Conservation (phyloP, 805 yeast species). For the Candida parachauliodes region DNA sequence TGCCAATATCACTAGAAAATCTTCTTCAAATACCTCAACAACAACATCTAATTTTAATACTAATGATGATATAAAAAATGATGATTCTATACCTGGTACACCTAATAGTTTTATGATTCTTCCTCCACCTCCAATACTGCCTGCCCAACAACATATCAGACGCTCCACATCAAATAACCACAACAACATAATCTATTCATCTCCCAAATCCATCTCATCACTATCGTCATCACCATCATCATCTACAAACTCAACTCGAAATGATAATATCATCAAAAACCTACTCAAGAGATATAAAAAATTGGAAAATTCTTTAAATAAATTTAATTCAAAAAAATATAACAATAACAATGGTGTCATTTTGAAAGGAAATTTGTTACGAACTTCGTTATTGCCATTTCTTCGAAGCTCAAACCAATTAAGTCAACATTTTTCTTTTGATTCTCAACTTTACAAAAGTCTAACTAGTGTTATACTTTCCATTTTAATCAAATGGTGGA, state of each 20-base stretch:
- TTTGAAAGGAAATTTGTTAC: conserved; percentile 34
- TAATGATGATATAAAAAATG: not conserved
- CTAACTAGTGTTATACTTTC: conserved; percentile 29
- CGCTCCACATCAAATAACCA: not conserved
- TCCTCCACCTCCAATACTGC: conserved; percentile 8
- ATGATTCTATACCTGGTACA: not conserved
- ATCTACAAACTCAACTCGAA: conserved; percentile 5
- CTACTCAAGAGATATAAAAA: conserved; percentile 31
- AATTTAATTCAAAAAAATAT: conserved; percentile 36
- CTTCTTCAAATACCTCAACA: no score
- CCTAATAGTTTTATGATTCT: not conserved
- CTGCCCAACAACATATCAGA: conserved; percentile 1
- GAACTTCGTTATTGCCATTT: conserved; percentile 46
- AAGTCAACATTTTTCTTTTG: conserved; percentile 16
- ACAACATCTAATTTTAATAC: no score
- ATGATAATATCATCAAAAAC: conserved; percentile 16
- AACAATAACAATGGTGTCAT: conserved; percentile 21
- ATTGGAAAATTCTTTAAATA: conserved; percentile 41
- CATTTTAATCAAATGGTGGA: conserved; percentile 51
- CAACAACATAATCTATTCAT: not conserved
- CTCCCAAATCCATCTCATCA: conserved; percentile 3
- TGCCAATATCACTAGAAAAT: conserved; percentile 13
- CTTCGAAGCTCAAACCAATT: conserved; percentile 26
- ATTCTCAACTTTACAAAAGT: conserved; percentile 26
- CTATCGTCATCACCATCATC: not conserved